Base-by-base conservation (phyloP, 345 rosid species). In the Syzygium grande region DNA sequence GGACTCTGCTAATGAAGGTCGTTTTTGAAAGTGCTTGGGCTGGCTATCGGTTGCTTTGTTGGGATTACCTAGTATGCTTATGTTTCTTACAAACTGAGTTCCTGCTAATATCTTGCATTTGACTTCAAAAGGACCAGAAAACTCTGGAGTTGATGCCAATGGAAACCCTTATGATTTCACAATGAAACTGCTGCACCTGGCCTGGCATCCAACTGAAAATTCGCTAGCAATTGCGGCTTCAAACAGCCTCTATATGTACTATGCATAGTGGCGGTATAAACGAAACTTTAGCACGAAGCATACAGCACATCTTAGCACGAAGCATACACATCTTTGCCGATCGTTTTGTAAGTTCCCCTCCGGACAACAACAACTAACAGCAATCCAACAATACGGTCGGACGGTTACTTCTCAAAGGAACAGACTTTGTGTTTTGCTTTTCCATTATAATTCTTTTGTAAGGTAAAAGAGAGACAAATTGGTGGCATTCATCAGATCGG, bases 181-280 rank as follows among this genome's bases (percentile, higher is more conserved):
- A 16, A 88, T 90, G 84, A 94, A 94, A 90, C 84, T 94, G 90
- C 87, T 94, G 58, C 95, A 94, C 89, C 91, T 94, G 43, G 95
- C 95, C 10, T 94, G 95, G 94, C 95, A 94, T 87, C 95, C 95
- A 11, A 88, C 91, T 0, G 95, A 94, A 86, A 92, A 92, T 86
- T 90, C 94, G 30, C 89, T 94, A 16, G 95, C 94, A 52, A 89
- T 93, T 83, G 95, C 95, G 4, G 95, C 95, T 29, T 90, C 94
- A 65, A 93, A 94, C 90, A 94, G 95, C 92, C 92, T 94, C 84
- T 94, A 94, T 92, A 94, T 94, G 94, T 94, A 92, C 88, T 94
- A 92, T 88, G 95, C 94, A 54, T 92, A 90, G 88, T 54, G 86
- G 61, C 30, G 84, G 88, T 63, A 89, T 46, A 84, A 84, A 84